A percentile compares a stretch with the other conserved stretches of the same genome.
Conservation (phyloP, 2,329 filamentous ascomycete species). For the Paramyrothecium roridum region DNA sequence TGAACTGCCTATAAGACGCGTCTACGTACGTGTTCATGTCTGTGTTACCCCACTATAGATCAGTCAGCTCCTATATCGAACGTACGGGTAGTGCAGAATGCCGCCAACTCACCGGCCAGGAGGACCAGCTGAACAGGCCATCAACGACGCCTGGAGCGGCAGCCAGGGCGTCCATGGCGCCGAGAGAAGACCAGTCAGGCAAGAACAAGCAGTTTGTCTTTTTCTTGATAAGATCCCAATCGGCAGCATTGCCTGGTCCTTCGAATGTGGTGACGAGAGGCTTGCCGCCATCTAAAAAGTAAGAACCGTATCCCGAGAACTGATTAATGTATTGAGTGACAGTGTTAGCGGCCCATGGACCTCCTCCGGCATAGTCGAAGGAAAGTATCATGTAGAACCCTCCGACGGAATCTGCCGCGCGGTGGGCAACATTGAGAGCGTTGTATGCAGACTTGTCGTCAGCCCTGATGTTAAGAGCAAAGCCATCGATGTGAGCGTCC, state of each 20-base stretch:
- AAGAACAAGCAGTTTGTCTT: slow-evolving; percentile 2
- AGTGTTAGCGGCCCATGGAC: slow-evolving; percentile 3
- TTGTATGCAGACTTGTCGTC: neutral
- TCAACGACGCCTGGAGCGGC: neutral
- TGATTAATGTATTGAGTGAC: slow-evolving; percentile 3
- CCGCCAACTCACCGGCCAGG: slow-evolving; percentile 1
- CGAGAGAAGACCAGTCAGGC: slow-evolving; percentile 6
- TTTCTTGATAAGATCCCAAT: slow-evolving; percentile 2
- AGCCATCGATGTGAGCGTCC: neutral
- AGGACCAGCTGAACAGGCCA: slow-evolving; percentile 6
- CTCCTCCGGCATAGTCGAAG: slow-evolving; percentile 6
- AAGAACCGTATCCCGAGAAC: neutral
- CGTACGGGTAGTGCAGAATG: neutral
- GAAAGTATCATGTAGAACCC: slow-evolving; percentile 5
- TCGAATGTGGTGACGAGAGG: slow-evolving; percentile 5
- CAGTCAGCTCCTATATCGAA: neutral
- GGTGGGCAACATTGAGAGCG: neutral
- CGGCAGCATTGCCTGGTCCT: slow-evolving; percentile 2
- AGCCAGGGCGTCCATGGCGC: slow-evolving; percentile 3
- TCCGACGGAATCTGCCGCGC: neutral
- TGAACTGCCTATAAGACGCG: slow-evolving; percentile 1
- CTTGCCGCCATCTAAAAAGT: slow-evolving; percentile 2
- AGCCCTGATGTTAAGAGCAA: neutral
- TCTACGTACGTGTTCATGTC: slow-evolving; percentile 6
- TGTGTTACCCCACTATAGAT: slow-evolving; percentile 1